phyloP scores from a whole-genome alignment of 371 early-diverging fungal genomes.

The Rhizomucor pusillus region DNA sequence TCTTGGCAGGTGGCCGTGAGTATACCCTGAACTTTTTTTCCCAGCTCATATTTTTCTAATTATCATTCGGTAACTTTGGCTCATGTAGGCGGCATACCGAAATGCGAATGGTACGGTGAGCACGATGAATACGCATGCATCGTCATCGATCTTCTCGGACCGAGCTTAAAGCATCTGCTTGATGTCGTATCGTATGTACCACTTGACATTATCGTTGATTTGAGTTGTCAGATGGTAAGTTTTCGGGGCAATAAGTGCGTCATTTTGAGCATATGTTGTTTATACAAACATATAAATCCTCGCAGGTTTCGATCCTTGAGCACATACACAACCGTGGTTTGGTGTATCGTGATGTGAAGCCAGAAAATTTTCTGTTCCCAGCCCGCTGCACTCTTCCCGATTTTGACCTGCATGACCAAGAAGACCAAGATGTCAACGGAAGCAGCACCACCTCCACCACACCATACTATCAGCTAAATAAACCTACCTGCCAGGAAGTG shows the following conservation, averaged over 20 bases:
- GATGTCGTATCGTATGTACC: constrained; percentile 43
- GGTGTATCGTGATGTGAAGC: constrained; percentile 85
- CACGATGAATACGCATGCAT: constrained; percentile 90
- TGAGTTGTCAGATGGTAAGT: constrained; percentile 59
- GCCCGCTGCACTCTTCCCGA: constrained; percentile 31
- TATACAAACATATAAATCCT: neutral
- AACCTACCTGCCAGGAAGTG: constrained; percentile 11
- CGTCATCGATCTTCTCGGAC: constrained; percentile 97
- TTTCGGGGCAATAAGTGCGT: neutral
- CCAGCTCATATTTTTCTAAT: neutral
- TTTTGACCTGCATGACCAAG: constrained; percentile 8
- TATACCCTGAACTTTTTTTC: neutral
- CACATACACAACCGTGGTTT: constrained; percentile 92
- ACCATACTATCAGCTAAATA: constrained; percentile 6
- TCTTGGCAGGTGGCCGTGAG: constrained; percentile 55
- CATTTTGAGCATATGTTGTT: too few species aligned
- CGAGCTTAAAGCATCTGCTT: constrained; percentile 87
- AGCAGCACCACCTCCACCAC: neutral
- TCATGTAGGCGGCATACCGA: constrained; percentile 72
- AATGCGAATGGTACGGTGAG: constrained; percentile 89
- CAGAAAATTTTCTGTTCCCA: constrained; percentile 95
- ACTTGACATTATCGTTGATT: constrained; percentile 47
- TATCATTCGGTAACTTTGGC: too few species aligned
- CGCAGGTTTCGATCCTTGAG: constrained; percentile 92
- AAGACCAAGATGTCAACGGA: neutral